phyloP scores from a whole-genome alignment of 257 asterid genomes.

The Plantago ovata region DNA sequence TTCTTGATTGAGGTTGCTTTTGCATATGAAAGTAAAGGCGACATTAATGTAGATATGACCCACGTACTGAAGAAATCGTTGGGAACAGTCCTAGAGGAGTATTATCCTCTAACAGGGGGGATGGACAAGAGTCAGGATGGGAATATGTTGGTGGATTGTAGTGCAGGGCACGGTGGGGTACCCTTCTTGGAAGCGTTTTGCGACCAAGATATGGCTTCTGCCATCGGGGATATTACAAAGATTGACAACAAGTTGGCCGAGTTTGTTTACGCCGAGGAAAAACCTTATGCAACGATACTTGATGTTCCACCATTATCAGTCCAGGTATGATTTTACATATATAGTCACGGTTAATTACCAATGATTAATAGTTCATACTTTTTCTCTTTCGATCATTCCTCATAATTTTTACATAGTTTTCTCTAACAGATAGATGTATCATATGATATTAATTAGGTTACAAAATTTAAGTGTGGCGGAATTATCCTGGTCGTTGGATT shows the following conservation, averaged over 20 bases:
- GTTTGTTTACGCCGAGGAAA: background rate
- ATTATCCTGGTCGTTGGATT: conserved; percentile 9
- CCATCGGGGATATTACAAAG: conserved; percentile 1
- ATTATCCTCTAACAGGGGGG: conserved; percentile 12
- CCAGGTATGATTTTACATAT: conserved; percentile 14
- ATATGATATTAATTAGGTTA: conserved; percentile 9
- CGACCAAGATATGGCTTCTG: conserved; percentile 5
- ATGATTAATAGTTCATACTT: no score
- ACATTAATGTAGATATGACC: background rate
- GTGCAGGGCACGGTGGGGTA: conserved; percentile 1
- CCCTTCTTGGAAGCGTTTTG: conserved; percentile 12
- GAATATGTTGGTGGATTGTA: conserved; percentile 15
- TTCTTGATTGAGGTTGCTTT: conserved; percentile 4
- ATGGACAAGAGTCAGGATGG: conserved; percentile 12
- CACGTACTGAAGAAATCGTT: conserved; percentile 2
- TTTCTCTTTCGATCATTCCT: background rate
- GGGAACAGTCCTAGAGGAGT: conserved; percentile 7
- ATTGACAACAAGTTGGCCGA: conserved; percentile 5
- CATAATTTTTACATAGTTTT: no score
- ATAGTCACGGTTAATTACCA: no score
- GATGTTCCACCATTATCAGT: conserved; percentile 15
- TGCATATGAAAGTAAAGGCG: background rate
- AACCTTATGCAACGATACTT: conserved; percentile 3
- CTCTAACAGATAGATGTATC: no score
- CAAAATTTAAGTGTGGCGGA: conserved; percentile 13